Base-by-base conservation (phyloP, 1,284 basidiomycete genomes). In the Heterobasidion occidentale region DNA sequence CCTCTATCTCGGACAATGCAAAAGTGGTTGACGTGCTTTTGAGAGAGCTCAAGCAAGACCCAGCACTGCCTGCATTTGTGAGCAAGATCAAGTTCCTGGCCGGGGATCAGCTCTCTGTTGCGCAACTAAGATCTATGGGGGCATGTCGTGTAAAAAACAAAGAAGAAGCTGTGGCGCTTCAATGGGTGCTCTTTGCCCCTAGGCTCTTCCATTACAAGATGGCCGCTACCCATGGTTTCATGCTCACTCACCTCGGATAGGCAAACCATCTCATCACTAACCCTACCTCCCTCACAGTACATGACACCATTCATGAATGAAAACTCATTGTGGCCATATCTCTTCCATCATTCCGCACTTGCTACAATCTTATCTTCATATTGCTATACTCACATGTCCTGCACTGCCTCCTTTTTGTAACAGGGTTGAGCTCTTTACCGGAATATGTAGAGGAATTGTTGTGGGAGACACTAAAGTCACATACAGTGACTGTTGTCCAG, bases 121-220 rank as follows among this genome's bases (percentile, higher is more conserved):
- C 70, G 1, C 67, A 70, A 0, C 59, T 72, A 2, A 70, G 69
- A 0, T 49, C 68, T 4, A 51, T 74, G 2, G 58, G 62, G 1
- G 59, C 58, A 36, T 65, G 67, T 38, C 65, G 72, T 3, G 67
- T 65, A 0, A 74, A 74, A 0, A 68, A 77, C n/a, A 71, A 74
- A 44, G 59, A 51, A 4, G 66, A 67, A 0, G 64, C 60, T 34
- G 51, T 55, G 9, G 67, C 66, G 0, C 69, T 68, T 38, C 60
- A 63, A 0, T 67, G 68, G 60, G 63, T 59, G 0, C 62, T 64
- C 1, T 68, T 64, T 58, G 61, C 70, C 9, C 69, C 70, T 1
- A 74, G 73, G 0, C 60, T 76, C 2, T 76, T 76, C 59, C 74
- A 75, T 56, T 63, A 62, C 17, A 70, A 74, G 56, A 72, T 75